These are phyloP conservation scores for Haberlea rhodopensis DNA, from an alignment of 257 asterid species.

Conservation along the genomic window DNA sequence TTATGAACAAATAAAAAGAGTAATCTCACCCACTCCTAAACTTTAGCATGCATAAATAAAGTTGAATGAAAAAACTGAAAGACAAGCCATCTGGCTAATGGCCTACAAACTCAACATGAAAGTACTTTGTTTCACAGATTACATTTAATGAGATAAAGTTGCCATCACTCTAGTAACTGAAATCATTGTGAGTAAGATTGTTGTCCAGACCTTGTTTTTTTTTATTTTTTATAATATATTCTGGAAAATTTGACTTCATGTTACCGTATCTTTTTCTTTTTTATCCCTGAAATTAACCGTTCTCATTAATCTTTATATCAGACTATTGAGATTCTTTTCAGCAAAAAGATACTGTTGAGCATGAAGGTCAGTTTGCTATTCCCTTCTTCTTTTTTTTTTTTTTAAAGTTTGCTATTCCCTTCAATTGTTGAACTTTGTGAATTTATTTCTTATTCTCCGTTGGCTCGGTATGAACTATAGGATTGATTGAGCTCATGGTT, in stretches of 20 bases:
- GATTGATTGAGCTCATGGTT: background rate
- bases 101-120: too few relatives aligned
- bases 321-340: conserved; percentile 92
- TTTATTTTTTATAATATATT: too few relatives aligned
- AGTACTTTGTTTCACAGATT: too few relatives aligned
- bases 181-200: background rate
- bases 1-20: too few relatives aligned
- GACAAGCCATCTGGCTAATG: too few relatives aligned
- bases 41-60: too few relatives aligned
- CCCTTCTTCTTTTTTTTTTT: too few relatives aligned
- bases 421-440: conserved; percentile 3
- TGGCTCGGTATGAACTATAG: background rate
- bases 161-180: background rate
- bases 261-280: background rate
- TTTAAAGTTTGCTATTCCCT: conserved; percentile 38
- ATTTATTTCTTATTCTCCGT: background rate
- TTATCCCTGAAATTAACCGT: conserved; percentile 4
- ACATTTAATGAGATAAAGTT: background rate
- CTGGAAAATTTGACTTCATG: background rate
- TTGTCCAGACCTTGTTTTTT: background rate
- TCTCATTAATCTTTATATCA: conserved; percentile 42
- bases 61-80: too few relatives aligned
- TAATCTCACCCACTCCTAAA: too few relatives aligned
- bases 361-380: conserved; percentile 70
- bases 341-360: conserved; percentile 66